A percentile compares a stretch with the other conserved stretches of the same genome.
phyloP scores from a whole-genome alignment of 768 basidiomycete species.

The Lactarius evosmus region DNA sequence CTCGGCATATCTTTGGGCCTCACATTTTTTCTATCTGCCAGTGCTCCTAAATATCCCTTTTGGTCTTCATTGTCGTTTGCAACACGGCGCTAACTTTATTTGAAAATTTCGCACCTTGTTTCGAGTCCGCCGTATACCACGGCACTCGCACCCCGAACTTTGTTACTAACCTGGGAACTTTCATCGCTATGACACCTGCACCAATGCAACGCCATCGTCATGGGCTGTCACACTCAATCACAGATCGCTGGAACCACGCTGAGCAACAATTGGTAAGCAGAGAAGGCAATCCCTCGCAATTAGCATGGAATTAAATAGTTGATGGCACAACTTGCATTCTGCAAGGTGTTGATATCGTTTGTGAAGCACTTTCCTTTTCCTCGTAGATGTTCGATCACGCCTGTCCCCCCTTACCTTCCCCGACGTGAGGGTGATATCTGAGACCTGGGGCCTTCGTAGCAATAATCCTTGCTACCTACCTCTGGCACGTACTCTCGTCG shows the following conservation, averaged over 20 bases:
- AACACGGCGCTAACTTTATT: not conserved
- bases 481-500: no score
- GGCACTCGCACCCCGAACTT: not conserved
- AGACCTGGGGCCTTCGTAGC: no score
- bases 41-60: not conserved
- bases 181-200: not conserved
- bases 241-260: not conserved
- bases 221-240: no score
- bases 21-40: not conserved
- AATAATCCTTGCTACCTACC: no score
- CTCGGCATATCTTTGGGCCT: no score
- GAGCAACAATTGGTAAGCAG: not conserved
- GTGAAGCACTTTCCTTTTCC: not conserved
- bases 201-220: not conserved
- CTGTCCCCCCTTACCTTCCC: not conserved
- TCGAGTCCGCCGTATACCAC: not conserved
- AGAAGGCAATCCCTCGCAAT: no score
- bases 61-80: not conserved
- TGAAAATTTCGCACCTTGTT: not conserved
- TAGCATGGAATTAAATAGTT: not conserved
- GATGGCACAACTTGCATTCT: not conserved
- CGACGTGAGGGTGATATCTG: no score
- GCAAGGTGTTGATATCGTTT: not conserved
- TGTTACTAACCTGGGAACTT: not conserved
- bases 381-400: not conserved